Conservation (phyloP, 352 stramenopile genomes). For the Globisporangium parvum region DNA sequence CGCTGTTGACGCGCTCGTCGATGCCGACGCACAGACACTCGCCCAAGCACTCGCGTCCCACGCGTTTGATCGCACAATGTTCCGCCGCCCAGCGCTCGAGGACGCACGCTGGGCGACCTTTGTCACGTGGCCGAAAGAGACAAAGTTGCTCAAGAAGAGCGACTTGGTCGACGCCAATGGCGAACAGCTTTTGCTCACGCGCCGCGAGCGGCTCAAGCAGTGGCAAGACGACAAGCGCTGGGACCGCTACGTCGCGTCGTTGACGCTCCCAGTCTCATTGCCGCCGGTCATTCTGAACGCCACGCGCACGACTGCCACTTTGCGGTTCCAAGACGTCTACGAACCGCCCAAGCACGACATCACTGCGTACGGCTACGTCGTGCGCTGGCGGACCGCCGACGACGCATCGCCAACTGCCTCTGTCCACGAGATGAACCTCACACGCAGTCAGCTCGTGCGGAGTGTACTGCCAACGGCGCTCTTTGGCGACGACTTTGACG, state of each 20-base stretch:
- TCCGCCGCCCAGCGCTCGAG: conserved; percentile 24
- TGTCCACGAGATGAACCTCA: conserved; percentile 40
- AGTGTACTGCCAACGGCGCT: conserved; percentile 54
- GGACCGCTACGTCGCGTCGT: conserved; percentile 51
- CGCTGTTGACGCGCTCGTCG: conserved; percentile 39
- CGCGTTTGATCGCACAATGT: conserved; percentile 55
- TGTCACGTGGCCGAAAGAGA: conserved; percentile 58
- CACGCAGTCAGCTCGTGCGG: conserved; percentile 37
- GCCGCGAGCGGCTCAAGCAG: conserved; percentile 68
- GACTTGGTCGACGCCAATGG: conserved; percentile 17
- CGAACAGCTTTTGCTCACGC: conserved; percentile 31
- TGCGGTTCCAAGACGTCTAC: conserved; percentile 77
- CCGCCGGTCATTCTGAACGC: conserved; percentile 56
- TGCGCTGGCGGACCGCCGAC: conserved; percentile 38
- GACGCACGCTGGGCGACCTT: conserved; percentile 47
- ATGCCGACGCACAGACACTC: conserved; percentile 22
- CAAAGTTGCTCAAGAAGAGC: conserved; percentile 26
- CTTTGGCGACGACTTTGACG: conserved; percentile 76
- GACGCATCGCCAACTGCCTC: background rate
- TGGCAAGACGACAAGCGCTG: conserved; percentile 78
- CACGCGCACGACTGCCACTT: conserved; percentile 36
- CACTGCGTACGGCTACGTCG: conserved; percentile 59
- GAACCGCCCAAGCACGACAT: conserved; percentile 55
- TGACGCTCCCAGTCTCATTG: conserved; percentile 62
- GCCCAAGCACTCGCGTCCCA: conserved; percentile 40